Evolutionary conservation across 2,329 filamentous ascomycete species (phyloP).

Genomic region (Xylaria sp.): DNA sequence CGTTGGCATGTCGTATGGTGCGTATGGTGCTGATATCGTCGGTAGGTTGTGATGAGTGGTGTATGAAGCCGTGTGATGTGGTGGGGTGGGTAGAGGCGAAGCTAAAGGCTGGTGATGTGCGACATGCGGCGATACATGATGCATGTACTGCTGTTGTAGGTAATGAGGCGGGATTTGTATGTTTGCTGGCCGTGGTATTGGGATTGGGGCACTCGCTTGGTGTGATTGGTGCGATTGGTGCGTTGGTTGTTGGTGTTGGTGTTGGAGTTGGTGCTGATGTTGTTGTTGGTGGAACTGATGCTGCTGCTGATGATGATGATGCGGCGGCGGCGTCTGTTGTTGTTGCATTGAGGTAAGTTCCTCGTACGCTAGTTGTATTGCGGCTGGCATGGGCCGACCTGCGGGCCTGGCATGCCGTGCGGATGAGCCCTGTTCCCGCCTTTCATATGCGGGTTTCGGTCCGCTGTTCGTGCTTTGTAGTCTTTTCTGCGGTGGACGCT

Average conservation of each 20-base stretch:
- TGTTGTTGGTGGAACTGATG: conserved; percentile 21
- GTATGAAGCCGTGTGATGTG: conserved; percentile 32
- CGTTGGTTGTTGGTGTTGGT: conserved; percentile 21
- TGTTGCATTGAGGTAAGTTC: conserved; percentile 34
- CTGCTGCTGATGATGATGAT: conserved; percentile 25
- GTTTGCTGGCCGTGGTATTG: conserved; percentile 29
- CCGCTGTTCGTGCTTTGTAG: conserved; percentile 29
- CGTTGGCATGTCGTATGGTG: conserved; percentile 29
- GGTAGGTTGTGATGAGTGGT: conserved; percentile 23
- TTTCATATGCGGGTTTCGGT: conserved; percentile 33
- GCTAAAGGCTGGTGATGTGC: conserved; percentile 29
- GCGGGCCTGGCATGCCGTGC: conserved; percentile 25
- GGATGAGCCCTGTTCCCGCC: conserved; percentile 22
- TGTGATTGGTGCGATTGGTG: conserved; percentile 25
- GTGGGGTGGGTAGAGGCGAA: conserved; percentile 29
- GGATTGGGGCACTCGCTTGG: conserved; percentile 26
- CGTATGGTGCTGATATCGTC: conserved; percentile 27
- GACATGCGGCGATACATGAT: conserved; percentile 30
- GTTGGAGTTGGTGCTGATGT: background rate
- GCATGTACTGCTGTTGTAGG: conserved; percentile 35
- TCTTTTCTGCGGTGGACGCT: conserved; percentile 36
- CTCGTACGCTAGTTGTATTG: conserved; percentile 37
- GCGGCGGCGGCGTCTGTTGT: conserved; percentile 25
- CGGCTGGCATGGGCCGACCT: conserved; percentile 30
- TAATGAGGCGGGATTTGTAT: conserved; percentile 32